Evolutionary conservation across 306 rosid genomes (phyloP), one percentile per base, ranked within the genome.

Genomic region (Cucumis hystrix): DNA sequence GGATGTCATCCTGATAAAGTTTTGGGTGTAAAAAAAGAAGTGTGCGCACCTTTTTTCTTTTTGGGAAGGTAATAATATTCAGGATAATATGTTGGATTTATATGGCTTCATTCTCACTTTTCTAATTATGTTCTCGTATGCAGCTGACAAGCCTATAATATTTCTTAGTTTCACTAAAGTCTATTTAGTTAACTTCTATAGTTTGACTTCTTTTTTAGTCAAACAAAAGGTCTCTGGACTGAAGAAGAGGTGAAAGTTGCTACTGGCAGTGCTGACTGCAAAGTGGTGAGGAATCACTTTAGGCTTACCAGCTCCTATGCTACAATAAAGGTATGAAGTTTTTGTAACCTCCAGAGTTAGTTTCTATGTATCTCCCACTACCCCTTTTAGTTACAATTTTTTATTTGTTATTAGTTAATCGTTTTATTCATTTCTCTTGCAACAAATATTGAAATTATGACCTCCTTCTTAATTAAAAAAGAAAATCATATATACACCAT

Each of bases 261-360:
- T 56, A 87, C 94, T 1, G 97, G 97, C 73, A 85, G 85, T 86
- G 76, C 89, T 33, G 76, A 83, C 71, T 40, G 75, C 83, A 81
- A 84, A 79, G 73, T 84, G 79, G 91, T 87, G 76, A 80, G 68
- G 84, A 93, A 93, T 83, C 88, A 94, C 62, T 79, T 90, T 84
- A 87, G 87, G 84, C 92, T 93, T 77, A 81, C 69, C 71, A 93
- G 98, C 79, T 90, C 92, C 25, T 93, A 90, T 75, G 97, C 94
- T 54, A 81, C 87, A 15, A 85, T 91, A 55, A 84, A 80, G 88
- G 98, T 87, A 79, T 69, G 20, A 23, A 69, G 7, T 47, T 45
- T 6, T 13, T 11, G 13, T n/a, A 68, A 69, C 75, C 52, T 21
- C 30, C 6, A 7, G 55, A 12, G 37, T 33, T 33, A 33, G 37